These are phyloP conservation scores for Sporobolomyces pararoseus DNA, from an alignment of 768 basidiomycete species.

Conservation along the genomic window DNA sequence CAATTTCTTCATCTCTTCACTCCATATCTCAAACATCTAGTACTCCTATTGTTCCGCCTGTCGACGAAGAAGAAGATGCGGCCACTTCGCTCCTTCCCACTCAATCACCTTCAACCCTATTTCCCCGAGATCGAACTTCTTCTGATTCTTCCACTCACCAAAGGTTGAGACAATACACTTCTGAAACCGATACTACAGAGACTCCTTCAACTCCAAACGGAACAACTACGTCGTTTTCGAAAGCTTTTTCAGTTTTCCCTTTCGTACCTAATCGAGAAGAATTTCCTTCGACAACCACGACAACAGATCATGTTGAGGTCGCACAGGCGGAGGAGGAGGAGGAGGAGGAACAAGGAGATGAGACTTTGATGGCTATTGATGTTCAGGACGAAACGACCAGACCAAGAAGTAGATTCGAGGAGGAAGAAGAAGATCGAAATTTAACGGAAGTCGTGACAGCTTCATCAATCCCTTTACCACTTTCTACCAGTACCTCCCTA, in stretches of 20 bases:
- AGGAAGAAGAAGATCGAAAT: too few relatives aligned
- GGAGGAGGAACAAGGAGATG: not conserved
- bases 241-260: constrained; percentile 15
- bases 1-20: not conserved
- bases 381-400: too few relatives aligned
- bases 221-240: not conserved
- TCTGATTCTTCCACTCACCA: not conserved
- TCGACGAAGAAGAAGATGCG: too few relatives aligned
- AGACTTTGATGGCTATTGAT: too few relatives aligned
- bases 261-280: constrained; percentile 3
- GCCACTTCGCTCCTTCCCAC: too few relatives aligned
- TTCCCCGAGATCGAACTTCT: too few relatives aligned
- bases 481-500: not conserved
- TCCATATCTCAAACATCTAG: not conserved
- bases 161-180: not conserved
- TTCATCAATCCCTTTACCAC: not conserved
- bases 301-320: not conserved
- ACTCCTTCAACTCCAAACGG: not conserved
- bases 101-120: too few relatives aligned
- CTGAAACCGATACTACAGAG: constrained; percentile 5
- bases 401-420: too few relatives aligned
- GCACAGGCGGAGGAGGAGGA: not conserved
- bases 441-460: too few relatives aligned
- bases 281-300: too few relatives aligned
- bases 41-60: not conserved